Evolutionary conservation across 1,284 basidiomycete genomes (phyloP).

Genomic region (Exsudoporus floridanus): DNA sequence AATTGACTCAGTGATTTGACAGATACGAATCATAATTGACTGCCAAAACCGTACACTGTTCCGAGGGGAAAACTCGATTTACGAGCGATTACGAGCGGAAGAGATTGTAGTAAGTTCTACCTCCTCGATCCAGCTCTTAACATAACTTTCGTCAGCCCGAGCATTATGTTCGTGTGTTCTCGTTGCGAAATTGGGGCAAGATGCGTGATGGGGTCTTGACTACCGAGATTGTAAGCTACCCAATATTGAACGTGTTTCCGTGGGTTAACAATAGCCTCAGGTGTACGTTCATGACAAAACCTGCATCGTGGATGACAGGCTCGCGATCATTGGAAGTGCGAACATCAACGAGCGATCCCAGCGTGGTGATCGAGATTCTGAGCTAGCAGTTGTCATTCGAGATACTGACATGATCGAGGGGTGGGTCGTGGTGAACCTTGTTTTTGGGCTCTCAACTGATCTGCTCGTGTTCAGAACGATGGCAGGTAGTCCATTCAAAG

Average conservation of each 20-base stretch:
- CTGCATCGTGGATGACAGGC: constrained; percentile 94
- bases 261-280: constrained; percentile 36
- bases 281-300: constrained; percentile 83
- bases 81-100: constrained; percentile 81
- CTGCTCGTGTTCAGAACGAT: constrained; percentile 61
- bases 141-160: constrained; percentile 61
- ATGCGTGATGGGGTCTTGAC: constrained; percentile 82
- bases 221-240: constrained; percentile 75
- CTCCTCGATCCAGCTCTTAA: not conserved
- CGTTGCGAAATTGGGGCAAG: constrained; percentile 92
- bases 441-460: constrained; percentile 1
- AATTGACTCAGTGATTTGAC: constrained; percentile 4
- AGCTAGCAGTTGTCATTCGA: constrained; percentile 88
- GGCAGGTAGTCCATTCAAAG: constrained; percentile 93
- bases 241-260: not conserved
- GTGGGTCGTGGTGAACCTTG: constrained; percentile 41
- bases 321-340: constrained; percentile 98
- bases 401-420: constrained; percentile 97
- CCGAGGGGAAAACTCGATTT: constrained; percentile 92
- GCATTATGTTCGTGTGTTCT: constrained; percentile 92
- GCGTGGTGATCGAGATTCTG: constrained; percentile 94
- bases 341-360: constrained; percentile 99
- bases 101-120: constrained; percentile 74
- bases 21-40: constrained; percentile 91
- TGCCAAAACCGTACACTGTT: constrained; percentile 91